phyloP scores from a whole-genome alignment of 768 basidiomycete genomes.

The Heimioporus sp. region DNA sequence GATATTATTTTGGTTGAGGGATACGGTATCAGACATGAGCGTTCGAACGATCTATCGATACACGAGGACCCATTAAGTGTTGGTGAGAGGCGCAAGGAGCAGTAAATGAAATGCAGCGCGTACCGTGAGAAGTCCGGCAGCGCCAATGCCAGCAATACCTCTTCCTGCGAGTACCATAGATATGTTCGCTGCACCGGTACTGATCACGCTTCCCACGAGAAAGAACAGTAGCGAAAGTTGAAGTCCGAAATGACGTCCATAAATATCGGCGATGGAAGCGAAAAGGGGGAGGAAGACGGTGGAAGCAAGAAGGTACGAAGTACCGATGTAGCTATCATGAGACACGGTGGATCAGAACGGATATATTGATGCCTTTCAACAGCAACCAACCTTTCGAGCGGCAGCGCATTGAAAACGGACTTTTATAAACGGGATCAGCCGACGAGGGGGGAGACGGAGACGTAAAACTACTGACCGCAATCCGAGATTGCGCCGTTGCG shows the following conservation, averaged over 20 bases:
- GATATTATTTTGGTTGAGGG: conserved; percentile 41
- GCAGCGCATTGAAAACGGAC: conserved; percentile 30
- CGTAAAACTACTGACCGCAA: conserved; percentile 37
- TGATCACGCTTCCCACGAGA: conserved; percentile 43
- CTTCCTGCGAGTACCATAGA: conserved; percentile 44
- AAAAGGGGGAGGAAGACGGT: conserved; percentile 54
- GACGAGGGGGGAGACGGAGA: background rate
- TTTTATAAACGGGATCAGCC: conserved; percentile 3
- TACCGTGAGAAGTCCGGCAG: conserved; percentile 41
- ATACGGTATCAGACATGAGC: conserved; percentile 42
- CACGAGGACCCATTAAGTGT: background rate
- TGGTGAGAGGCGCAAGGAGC: too few species aligned
- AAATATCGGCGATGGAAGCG: conserved; percentile 48
- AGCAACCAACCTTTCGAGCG: conserved; percentile 22
- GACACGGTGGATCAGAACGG: background rate
- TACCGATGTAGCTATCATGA: conserved; percentile 43
- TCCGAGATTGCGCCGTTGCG: conserved; percentile 50
- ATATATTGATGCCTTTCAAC: background rate
- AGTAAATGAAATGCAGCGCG: background rate
- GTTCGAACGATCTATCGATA: conserved; percentile 37
- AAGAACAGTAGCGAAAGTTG: conserved; percentile 46
- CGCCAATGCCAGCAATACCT: conserved; percentile 50
- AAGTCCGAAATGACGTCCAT: conserved; percentile 47
- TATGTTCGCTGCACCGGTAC: conserved; percentile 48
- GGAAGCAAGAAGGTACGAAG: conserved; percentile 47